phyloP scores from a whole-genome alignment of 1,139 yeast genomes.

The Geotrichum europaeum region DNA sequence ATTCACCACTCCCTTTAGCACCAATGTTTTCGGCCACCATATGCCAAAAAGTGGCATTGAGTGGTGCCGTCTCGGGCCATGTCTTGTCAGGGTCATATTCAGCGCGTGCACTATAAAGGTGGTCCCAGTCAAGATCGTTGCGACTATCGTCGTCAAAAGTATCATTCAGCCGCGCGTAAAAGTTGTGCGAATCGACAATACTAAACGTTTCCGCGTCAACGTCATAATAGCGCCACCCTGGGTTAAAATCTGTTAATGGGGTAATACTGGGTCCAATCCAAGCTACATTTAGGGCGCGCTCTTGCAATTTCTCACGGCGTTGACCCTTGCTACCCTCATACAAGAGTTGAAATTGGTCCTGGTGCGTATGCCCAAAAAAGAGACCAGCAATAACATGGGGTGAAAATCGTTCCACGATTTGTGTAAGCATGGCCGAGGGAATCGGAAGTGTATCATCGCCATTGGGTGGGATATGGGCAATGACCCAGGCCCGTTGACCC shows the following conservation, averaged over 20 bases:
- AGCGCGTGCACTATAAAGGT: conserved; percentile 31
- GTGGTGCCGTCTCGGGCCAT: conserved; percentile 32
- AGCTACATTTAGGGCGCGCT: conserved; percentile 49
- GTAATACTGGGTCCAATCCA: conserved; percentile 66
- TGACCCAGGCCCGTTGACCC: conserved; percentile 59
- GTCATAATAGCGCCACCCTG: conserved; percentile 67
- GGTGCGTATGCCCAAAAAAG: conserved; percentile 69
- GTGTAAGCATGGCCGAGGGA: conserved; percentile 50
- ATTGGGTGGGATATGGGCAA: conserved; percentile 54
- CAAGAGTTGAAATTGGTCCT: conserved; percentile 57
- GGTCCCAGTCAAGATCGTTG: conserved; percentile 26
- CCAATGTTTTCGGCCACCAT: conserved; percentile 27
- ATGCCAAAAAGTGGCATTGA: conserved; percentile 32
- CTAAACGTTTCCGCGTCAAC: conserved; percentile 60
- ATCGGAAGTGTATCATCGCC: conserved; percentile 55
- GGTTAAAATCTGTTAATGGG: conserved; percentile 54
- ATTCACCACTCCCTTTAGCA: conserved; percentile 32
- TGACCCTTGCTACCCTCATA: conserved; percentile 36
- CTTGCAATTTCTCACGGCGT: conserved; percentile 36
- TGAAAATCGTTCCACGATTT: conserved; percentile 59
- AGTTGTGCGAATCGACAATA: conserved; percentile 54
- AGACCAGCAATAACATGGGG: conserved; percentile 59
- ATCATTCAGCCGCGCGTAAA: conserved; percentile 35
- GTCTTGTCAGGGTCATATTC: conserved; percentile 21
- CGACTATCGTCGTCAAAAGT: conserved; percentile 39